These are phyloP conservation scores for Talaromyces sp. DNA, from an alignment of 2,329 filamentous ascomycete species.

Conservation along the genomic window DNA sequence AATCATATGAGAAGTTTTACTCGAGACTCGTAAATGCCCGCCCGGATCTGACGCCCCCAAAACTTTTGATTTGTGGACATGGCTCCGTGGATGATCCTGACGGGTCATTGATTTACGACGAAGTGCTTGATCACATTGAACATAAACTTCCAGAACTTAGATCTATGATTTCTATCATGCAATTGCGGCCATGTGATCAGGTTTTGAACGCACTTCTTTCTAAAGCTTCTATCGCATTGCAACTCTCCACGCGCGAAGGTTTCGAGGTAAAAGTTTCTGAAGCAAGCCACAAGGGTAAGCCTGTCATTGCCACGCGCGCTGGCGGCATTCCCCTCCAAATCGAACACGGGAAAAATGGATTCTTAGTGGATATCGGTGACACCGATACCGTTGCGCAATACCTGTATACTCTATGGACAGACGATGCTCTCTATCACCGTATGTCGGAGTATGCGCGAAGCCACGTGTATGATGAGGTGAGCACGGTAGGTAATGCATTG, in stretches of 20 bases:
- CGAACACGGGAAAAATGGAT: conserved; percentile 71
- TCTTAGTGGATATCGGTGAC: conserved; percentile 72
- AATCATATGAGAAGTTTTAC: conserved; percentile 73
- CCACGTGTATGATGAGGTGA: conserved; percentile 78
- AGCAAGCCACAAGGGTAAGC: conserved; percentile 76
- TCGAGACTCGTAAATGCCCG: conserved; percentile 57
- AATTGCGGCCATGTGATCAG: conserved; percentile 76
- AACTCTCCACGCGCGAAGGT: conserved; percentile 78
- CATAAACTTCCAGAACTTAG: conserved; percentile 63
- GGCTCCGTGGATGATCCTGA: conserved; percentile 82
- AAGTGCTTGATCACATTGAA: conserved; percentile 70
- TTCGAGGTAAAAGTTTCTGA: conserved; percentile 89
- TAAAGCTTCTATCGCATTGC: conserved; percentile 72
- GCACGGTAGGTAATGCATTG: conserved; percentile 77
- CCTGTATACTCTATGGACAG: conserved; percentile 66
- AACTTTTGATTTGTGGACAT: conserved; percentile 77
- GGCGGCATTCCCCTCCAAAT: conserved; percentile 84
- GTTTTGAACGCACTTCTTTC: conserved; percentile 75
- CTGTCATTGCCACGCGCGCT: conserved; percentile 72
- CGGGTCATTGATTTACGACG: conserved; percentile 70
- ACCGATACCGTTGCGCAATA: conserved; percentile 69
- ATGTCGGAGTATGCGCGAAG: conserved; percentile 67
- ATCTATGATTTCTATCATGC: conserved; percentile 72
- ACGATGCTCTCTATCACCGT: conserved; percentile 64
- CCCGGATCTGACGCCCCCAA: conserved; percentile 59